phyloP scores from a whole-genome alignment of 148 eudicot species.

The Amaranthus hypochondriacus region DNA sequence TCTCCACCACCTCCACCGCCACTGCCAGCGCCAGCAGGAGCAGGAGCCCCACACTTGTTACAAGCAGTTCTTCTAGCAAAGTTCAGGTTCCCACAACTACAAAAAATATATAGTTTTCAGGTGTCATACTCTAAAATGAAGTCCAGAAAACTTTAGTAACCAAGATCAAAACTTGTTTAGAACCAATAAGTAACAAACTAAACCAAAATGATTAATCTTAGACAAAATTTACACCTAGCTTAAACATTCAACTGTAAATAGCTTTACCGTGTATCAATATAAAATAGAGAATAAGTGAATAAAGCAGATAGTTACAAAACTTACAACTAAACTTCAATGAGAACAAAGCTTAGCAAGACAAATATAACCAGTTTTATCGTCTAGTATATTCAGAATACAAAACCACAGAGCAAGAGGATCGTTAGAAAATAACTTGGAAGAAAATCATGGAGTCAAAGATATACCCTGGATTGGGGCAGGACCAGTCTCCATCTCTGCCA shows the following conservation, averaged over 20 bases:
- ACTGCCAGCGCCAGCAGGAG: constrained; percentile 45
- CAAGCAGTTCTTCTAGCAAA: constrained; percentile 87
- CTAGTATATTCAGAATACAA: too few relatives aligned
- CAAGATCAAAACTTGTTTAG: background rate
- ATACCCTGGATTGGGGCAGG: constrained; percentile 85
- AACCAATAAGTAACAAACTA: background rate
- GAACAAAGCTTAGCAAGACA: too few relatives aligned
- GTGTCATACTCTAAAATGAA: background rate
- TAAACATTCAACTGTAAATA: background rate
- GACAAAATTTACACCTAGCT: background rate
- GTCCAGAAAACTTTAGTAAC: background rate
- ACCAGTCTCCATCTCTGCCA: constrained; percentile 94
- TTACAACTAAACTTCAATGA: too few relatives aligned
- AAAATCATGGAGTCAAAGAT: background rate
- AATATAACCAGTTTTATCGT: too few relatives aligned
- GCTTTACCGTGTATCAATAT: background rate
- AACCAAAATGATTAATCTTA: too few relatives aligned
- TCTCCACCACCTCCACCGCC: constrained; percentile 36
- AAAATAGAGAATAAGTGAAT: background rate
- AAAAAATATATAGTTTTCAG: constrained; percentile 25
- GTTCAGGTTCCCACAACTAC: constrained; percentile 91
- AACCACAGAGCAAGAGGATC: too few relatives aligned
- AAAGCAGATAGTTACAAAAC: too few relatives aligned
- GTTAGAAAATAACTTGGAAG: too few relatives aligned
- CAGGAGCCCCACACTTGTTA: constrained; percentile 78